A percentile compares a stretch with the other conserved stretches of the same genome.
Evolutionary conservation across 768 basidiomycete genomes (phyloP).

Genomic region (Ephemerocybe angulata): DNA sequence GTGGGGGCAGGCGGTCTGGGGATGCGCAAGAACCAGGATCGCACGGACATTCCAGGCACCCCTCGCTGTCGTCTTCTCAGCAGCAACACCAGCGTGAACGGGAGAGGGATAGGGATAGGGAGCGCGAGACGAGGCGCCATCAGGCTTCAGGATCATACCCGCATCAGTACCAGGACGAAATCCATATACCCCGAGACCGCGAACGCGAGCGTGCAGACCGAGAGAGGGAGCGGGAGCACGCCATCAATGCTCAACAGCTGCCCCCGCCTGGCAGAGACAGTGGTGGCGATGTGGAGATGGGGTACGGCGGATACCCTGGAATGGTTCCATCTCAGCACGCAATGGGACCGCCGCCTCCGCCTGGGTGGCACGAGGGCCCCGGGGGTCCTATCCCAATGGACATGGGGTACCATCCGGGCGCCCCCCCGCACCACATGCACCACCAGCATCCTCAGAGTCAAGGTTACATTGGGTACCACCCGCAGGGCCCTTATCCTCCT

Average conservation of each 20-base stretch:
- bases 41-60: slow-evolving; percentile 6
- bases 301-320: slow-evolving; percentile 15
- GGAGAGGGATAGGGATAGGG: slow-evolving; percentile 8
- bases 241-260: slow-evolving; percentile 1
- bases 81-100: slow-evolving; percentile 7
- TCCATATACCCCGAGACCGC: background rate
- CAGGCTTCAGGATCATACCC: slow-evolving; percentile 8
- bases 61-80: slow-evolving; percentile 4
- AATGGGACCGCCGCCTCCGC: slow-evolving; percentile 8
- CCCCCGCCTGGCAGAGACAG: slow-evolving; percentile 13
- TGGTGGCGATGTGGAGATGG: slow-evolving; percentile 11
- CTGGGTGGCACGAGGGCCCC: slow-evolving; percentile 7
- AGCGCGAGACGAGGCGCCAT: slow-evolving; percentile 10
- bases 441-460: slow-evolving; percentile 7
- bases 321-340: slow-evolving; percentile 4
- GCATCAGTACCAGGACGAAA: slow-evolving; percentile 7
- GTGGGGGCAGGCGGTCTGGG: background rate
- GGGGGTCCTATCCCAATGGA: slow-evolving; percentile 5
- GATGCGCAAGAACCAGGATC: background rate
- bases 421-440: slow-evolving; percentile 3
- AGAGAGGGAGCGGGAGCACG: slow-evolving; percentile 7
- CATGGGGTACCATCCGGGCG: slow-evolving; percentile 1
- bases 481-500: background rate
- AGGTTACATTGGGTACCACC: background rate
- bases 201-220: background rate